Percentiles rank a stretch among this genome's conserved stretches.
Evolutionary conservation across 1,139 yeast genomes (phyloP).

Genomic region (Meyerozyma sp.): DNA sequence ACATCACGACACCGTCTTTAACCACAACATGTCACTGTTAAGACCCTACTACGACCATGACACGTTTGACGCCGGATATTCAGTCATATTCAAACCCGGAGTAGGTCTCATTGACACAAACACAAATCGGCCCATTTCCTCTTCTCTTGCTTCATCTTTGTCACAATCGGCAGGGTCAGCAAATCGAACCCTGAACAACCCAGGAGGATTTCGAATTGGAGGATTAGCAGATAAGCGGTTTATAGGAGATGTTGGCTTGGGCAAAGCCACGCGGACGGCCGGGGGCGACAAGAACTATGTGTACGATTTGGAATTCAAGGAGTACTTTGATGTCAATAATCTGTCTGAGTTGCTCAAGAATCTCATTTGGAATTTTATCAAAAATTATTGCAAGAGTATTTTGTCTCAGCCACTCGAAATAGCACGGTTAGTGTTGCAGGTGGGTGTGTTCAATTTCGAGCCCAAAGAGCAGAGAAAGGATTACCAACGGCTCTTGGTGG

Average conservation of each 20-base stretch:
- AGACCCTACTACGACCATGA: slow-evolving; percentile 76
- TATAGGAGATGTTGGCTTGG: not conserved
- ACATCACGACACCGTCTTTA: not conserved
- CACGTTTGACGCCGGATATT: slow-evolving; percentile 62
- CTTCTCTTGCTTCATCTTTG: slow-evolving; percentile 17
- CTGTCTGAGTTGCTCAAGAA: slow-evolving; percentile 50
- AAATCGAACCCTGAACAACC: not conserved
- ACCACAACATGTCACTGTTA: slow-evolving; percentile 11
- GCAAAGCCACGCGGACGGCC: not conserved
- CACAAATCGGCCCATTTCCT: slow-evolving; percentile 30
- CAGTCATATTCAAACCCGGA: slow-evolving; percentile 57
- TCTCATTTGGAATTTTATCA: slow-evolving; percentile 54
- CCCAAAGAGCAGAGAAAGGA: slow-evolving; percentile 4
- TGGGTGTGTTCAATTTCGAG: slow-evolving; percentile 51
- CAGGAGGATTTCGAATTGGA: not conserved
- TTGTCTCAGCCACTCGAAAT: slow-evolving; percentile 88
- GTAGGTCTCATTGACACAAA: slow-evolving; percentile 48
- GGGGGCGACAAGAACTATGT: slow-evolving; percentile 39
- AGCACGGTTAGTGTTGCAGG: slow-evolving; percentile 71
- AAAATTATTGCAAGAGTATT: slow-evolving; percentile 62
- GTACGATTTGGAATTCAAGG: slow-evolving; percentile 63
- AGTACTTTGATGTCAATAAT: slow-evolving; percentile 57
- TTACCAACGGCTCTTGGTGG: slow-evolving; percentile 1
- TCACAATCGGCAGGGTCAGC: slow-evolving; percentile 3
- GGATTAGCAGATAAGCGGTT: not conserved